Evolutionary conservation across 2,329 filamentous ascomycete species (phyloP).

Genomic region (Periconia sp.): DNA sequence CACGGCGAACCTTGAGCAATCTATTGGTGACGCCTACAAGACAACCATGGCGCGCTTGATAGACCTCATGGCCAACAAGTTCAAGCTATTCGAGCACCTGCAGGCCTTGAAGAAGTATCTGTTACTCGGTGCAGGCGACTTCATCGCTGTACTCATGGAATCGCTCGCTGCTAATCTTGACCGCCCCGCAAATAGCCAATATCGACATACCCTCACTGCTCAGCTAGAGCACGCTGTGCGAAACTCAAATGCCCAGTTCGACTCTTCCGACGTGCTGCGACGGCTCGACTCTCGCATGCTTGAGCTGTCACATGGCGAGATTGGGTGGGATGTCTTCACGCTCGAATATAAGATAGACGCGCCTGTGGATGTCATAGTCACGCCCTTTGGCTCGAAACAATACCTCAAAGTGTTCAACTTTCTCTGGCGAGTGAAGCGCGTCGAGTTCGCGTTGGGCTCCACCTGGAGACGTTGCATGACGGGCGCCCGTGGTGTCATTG

Average conservation of each 20-base stretch:
- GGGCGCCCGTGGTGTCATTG: conserved; percentile 87
- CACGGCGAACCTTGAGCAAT: conserved; percentile 86
- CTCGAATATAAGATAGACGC: conserved; percentile 98
- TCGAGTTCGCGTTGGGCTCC: conserved; percentile 89
- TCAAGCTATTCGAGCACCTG: conserved; percentile 91
- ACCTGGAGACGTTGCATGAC: conserved; percentile 98
- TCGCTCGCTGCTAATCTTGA: conserved; percentile 92
- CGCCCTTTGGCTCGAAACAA: conserved; percentile 91
- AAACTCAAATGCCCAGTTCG: conserved; percentile 95
- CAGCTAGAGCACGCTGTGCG: conserved; percentile 97
- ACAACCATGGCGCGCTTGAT: conserved; percentile 96
- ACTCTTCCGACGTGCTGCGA: conserved; percentile 87
- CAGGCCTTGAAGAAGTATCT: conserved; percentile 93
- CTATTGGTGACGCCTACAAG: conserved; percentile 97
- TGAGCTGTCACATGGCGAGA: conserved; percentile 93
- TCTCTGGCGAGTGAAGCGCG: conserved; percentile 95
- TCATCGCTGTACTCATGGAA: conserved; percentile 96
- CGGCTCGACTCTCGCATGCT: conserved; percentile 97
- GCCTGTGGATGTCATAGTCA: conserved; percentile 95
- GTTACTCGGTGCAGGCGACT: conserved; percentile 92
- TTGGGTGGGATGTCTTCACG: conserved; percentile 99
- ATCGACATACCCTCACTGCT: conserved; percentile 95
- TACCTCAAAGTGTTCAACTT: conserved; percentile 99
- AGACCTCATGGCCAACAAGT: conserved; percentile 91
- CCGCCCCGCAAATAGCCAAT: conserved; percentile 93